Evolutionary conservation across 768 basidiomycete genomes (phyloP), one percentile per base, ranked within the genome.

Genomic region (Trametes sanguinea): DNA sequence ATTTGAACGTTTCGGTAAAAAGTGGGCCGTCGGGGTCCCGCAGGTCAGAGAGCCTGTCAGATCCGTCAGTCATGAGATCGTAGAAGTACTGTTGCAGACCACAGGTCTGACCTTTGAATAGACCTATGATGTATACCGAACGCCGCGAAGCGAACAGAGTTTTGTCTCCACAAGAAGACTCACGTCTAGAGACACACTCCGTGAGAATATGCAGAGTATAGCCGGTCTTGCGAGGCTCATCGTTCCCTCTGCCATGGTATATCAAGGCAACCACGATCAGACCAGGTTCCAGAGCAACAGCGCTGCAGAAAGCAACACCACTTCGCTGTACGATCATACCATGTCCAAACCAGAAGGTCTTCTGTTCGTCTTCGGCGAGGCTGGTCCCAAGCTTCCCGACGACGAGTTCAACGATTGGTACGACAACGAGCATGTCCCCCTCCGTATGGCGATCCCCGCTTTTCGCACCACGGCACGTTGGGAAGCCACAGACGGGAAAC

Each of bases 361-460:
- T 37, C 66, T 72, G 44, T 67, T 69, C 63, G 71, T 69, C 7
- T 69, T 70, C 60, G 61, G 68, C 40, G 72, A 74, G 35, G 63
- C 67, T 4, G 73, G 73, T 2, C 33, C 64, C 4, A 53, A 51
- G 33, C 71, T 75, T 42, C 33, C 70, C 2, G 79, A 81, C 13
- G 72, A 73, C 13, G 74, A 77, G 29, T 83, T 81, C 70, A 78
- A 82, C 59, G 74, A 81, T 50, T 86, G 84, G 85, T 85, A 84
- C 71, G 69, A 76, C 52, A 74, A 82, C 56, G 84, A 85, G 65
- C 85, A 87, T 67, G 78, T 85, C 32, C 79, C 79, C 6, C 73
- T 76, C 10, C 74, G 78, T 29, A 70, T 76, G 55, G 61, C 64
- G 35, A 66, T 76, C 45, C 71, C 77, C 60, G 69, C 74, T 10